phyloP scores from a whole-genome alignment of 2,329 filamentous ascomycete species.

The Mycosphaerelloides madeirae region DNA sequence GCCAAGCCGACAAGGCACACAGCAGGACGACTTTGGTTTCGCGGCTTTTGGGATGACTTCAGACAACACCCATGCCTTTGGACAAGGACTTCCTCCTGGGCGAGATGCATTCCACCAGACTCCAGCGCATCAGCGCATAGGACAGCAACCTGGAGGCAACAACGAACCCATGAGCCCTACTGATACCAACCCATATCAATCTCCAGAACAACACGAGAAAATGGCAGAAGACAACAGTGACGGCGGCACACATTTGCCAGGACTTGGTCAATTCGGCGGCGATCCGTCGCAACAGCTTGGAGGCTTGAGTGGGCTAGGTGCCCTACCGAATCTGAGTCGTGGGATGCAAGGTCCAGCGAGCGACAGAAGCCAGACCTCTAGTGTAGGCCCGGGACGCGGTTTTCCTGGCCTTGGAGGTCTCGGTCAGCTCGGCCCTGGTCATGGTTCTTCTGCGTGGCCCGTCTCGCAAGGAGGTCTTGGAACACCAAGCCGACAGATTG shows the following conservation, averaged over 20 bases:
- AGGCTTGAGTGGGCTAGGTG: conserved; percentile 31
- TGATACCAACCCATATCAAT: conserved; percentile 93
- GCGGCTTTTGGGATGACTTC: conserved; percentile 58
- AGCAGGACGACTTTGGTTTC: conserved; percentile 56
- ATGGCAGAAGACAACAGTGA: conserved; percentile 41
- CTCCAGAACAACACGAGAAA: conserved; percentile 69
- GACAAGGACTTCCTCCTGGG: conserved; percentile 33
- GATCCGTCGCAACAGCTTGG: conserved; percentile 24
- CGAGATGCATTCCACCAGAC: conserved; percentile 56
- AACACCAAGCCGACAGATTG: conserved; percentile 60
- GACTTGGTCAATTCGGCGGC: conserved; percentile 28
- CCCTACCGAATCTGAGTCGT: conserved; percentile 34
- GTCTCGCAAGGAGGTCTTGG: conserved; percentile 67
- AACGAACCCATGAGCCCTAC: conserved; percentile 80
- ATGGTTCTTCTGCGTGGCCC: conserved; percentile 59
- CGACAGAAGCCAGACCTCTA: conserved; percentile 90
- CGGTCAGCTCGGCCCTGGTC: conserved; percentile 38
- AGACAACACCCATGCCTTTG: conserved; percentile 37
- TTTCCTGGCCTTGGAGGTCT: conserved; percentile 60
- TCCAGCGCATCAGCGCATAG: conserved; percentile 41
- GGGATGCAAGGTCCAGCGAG: conserved; percentile 57
- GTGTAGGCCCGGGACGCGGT: conserved; percentile 67
- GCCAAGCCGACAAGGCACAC: conserved; percentile 45
- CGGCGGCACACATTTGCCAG: conserved; percentile 27
- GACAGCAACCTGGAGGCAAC: conserved; percentile 39